A percentile compares a stretch with the other conserved stretches of the same genome.
Conservation (phyloP, 805 yeast species). For the Yarrowia sp. region DNA sequence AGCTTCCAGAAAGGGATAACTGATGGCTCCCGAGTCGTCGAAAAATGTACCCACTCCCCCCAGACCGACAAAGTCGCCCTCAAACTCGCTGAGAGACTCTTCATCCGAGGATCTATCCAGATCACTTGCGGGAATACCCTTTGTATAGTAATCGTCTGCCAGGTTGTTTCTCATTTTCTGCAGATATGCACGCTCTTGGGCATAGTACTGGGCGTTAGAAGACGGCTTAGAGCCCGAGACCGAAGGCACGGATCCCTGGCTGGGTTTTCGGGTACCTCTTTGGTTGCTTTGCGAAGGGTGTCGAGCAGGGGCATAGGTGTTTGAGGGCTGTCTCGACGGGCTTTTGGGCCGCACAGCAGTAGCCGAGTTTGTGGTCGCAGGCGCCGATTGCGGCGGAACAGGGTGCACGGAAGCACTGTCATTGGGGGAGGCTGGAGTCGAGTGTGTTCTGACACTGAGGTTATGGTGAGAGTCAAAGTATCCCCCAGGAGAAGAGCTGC, state of each 20-base stretch:
- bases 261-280: slow-evolving; percentile 37
- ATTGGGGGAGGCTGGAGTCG: slow-evolving; percentile 26
- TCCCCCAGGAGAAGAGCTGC: slow-evolving; percentile 5
- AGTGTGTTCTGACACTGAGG: slow-evolving; percentile 12
- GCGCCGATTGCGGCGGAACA: neutral
- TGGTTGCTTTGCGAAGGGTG: slow-evolving; percentile 41
- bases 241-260: slow-evolving; percentile 34
- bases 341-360: slow-evolving; percentile 40
- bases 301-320: slow-evolving; percentile 46
- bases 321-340: slow-evolving; percentile 45
- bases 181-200: slow-evolving; percentile 73
- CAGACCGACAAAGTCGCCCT: slow-evolving; percentile 45
- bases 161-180: slow-evolving; percentile 65
- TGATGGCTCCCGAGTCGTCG: slow-evolving; percentile 42
- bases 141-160: slow-evolving; percentile 75
- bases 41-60: slow-evolving; percentile 50
- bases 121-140: slow-evolving; percentile 58
- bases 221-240: slow-evolving; percentile 40
- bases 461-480: slow-evolving; percentile 20
- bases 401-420: slow-evolving; percentile 9
- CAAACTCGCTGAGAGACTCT: slow-evolving; percentile 46
- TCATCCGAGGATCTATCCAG: slow-evolving; percentile 48
- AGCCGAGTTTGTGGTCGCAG: neutral
- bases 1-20: slow-evolving; percentile 44
- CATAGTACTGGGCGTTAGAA: slow-evolving; percentile 55